These are phyloP conservation scores for Ceratocystis lukuohia DNA, from an alignment of 2,329 filamentous ascomycete genomes.

Conservation along the genomic window DNA sequence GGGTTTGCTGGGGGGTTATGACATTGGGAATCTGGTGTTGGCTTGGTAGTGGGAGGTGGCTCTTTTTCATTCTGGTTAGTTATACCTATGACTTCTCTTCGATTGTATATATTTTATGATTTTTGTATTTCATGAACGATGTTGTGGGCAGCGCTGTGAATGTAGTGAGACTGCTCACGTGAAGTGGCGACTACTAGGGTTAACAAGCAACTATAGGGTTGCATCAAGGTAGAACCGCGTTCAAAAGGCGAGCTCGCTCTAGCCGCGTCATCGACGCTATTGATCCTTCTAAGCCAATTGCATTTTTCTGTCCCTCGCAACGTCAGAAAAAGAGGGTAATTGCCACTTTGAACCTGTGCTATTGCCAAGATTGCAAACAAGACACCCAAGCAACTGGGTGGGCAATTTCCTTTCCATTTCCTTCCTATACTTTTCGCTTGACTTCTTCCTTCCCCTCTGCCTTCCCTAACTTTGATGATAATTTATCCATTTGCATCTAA, in stretches of 20 bases:
- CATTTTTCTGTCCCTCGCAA: neutral
- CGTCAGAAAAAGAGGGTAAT: neutral
- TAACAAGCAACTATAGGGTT: neutral
- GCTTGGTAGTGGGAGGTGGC: neutral
- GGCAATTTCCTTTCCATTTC: too few species aligned
- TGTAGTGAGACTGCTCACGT: too few species aligned
- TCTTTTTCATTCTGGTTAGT: neutral
- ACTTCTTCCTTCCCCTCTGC: too few species aligned
- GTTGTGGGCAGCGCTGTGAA: too few species aligned
- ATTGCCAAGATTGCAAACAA: neutral
- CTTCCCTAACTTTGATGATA: too few species aligned
- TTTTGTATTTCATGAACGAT: neutral
- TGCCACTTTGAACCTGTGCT: conserved; percentile 4
- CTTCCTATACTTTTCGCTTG: too few species aligned
- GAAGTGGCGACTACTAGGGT: neutral
- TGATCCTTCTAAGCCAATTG: neutral
- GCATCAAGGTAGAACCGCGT: neutral
- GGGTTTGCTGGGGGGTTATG: neutral
- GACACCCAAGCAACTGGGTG: neutral
- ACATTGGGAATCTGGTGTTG: neutral
- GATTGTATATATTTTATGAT: neutral
- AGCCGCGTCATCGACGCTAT: conserved; percentile 8
- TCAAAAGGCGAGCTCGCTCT: neutral
- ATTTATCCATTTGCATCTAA: too few species aligned
- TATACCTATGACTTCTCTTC: neutral